Evolutionary conservation across 2,329 filamentous ascomycete species (phyloP), one percentile per base, ranked within the genome.

Genomic region (Pyricularia grisea): DNA sequence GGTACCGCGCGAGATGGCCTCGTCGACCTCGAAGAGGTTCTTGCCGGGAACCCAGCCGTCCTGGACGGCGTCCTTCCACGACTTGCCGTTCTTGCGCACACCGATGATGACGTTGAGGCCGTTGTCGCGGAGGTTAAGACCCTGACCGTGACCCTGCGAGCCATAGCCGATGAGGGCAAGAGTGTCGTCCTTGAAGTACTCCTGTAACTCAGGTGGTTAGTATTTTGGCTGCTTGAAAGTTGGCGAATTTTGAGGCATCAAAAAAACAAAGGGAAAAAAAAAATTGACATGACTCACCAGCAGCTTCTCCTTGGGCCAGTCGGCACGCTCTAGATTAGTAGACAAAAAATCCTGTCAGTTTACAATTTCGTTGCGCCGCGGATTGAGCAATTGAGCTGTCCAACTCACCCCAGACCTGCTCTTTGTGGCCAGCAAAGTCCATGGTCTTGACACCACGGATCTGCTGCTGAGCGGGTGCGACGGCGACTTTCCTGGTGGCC

Each of bases 101-200:
- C 95, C 95, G 77, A 99, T 88, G 79, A 99, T 97, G 84, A 99
- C 95, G 82, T 98, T 98, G 76, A 99, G 88, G 81, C 95, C 95
- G 85, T 99, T 97, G 89, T 99, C 95, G 83, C 95, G 94, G 81
- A 99, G 92, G 89, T 99, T 99, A 73, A 99, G 92, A 81, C 95
- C 96, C 86, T 99, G 95, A 75, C 95, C 95, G 88, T 99, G 95
- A 77, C 95, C 95, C 86, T 97, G 94, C 73, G 94, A 97, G 78
- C 86, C 95, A 84, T 99, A 99, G 81, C 95, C 95, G 82, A 99
- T 99, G 79, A 99, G 91, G 79, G 95, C 95, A 77, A 99, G 92
- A 75, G 94, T 98, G 84, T 99, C 95, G 85, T 99, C 89, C 89
- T 98, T 98, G 92, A 99, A 99, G 90, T 94, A 99, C 74, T 98